These are phyloP conservation scores for Suhomyces bokatorum DNA, from an alignment of 1,139 yeast species.

Conservation along the genomic window DNA sequence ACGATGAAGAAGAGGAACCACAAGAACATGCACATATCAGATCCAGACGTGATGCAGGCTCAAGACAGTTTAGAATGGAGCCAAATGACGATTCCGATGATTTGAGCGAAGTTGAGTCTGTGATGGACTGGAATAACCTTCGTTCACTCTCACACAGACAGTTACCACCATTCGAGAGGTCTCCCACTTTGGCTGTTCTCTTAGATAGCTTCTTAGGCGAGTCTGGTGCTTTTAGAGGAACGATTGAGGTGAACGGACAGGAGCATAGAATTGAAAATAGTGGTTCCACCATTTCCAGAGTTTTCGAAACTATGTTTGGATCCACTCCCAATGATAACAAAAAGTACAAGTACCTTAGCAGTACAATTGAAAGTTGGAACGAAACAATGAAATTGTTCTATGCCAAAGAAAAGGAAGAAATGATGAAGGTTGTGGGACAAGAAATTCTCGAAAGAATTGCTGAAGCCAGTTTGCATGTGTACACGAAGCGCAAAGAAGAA, in stretches of 20 bases:
- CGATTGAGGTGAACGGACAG: slow-evolving; percentile 15
- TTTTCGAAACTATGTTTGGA: slow-evolving; percentile 15
- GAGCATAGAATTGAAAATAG: slow-evolving; percentile 12
- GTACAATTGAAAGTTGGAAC: slow-evolving; percentile 71
- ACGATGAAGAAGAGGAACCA: slow-evolving; percentile 8
- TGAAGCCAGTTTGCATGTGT: slow-evolving; percentile 44
- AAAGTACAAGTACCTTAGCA: slow-evolving; percentile 42
- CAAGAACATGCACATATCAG: slow-evolving; percentile 1
- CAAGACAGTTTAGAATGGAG: slow-evolving; percentile 4
- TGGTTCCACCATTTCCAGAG: slow-evolving; percentile 10
- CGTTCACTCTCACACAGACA: slow-evolving; percentile 2
- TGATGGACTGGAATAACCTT: slow-evolving; percentile 20
- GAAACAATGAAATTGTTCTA: slow-evolving; percentile 56
- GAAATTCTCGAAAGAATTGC: slow-evolving; percentile 54
- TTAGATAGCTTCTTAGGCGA: slow-evolving; percentile 18
- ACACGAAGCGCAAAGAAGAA: slow-evolving; percentile 31
- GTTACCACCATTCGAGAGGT: slow-evolving; percentile 13
- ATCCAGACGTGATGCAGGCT: slow-evolving; percentile 3
- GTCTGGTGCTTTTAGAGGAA: slow-evolving; percentile 14
- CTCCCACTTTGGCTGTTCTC: slow-evolving; percentile 13
- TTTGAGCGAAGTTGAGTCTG: slow-evolving; percentile 26
- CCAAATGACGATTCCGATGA: slow-evolving; percentile 21
- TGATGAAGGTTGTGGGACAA: slow-evolving; percentile 48
- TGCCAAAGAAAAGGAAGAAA: slow-evolving; percentile 36
- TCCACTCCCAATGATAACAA: slow-evolving; percentile 16